These are phyloP conservation scores for Tolypocladium nubicola DNA, from an alignment of 2,329 filamentous ascomycete genomes.

Conservation along the genomic window DNA sequence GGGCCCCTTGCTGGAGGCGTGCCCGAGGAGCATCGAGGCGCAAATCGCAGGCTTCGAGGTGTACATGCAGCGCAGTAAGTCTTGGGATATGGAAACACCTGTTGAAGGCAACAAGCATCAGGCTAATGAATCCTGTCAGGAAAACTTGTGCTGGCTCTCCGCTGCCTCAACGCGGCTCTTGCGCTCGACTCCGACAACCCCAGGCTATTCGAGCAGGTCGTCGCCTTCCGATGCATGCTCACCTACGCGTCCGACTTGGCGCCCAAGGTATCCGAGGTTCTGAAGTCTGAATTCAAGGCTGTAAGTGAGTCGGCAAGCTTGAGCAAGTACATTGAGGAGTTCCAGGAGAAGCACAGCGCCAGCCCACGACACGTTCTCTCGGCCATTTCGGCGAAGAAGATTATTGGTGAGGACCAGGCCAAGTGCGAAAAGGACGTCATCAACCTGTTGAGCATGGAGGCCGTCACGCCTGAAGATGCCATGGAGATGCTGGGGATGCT, in stretches of 20 bases:
- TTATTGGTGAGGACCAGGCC: conserved; percentile 46
- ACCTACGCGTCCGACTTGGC: conserved; percentile 47
- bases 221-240: conserved; percentile 56
- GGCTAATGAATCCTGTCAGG: conserved; percentile 34
- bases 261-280: conserved; percentile 54
- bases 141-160: conserved; percentile 80
- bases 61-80: conserved; percentile 71
- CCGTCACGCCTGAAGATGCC: conserved; percentile 45
- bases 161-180: conserved; percentile 67
- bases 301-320: conserved; percentile 49
- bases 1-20: conserved; percentile 69
- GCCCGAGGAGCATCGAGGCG: conserved; percentile 67
- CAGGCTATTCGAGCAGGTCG: conserved; percentile 63
- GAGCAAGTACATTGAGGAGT: conserved; percentile 55
- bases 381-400: conserved; percentile 46
- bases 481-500: conserved; percentile 32
- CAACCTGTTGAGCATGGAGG: conserved; percentile 42
- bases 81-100: too few relatives aligned
- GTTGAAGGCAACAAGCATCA: neutral
- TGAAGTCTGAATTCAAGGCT: conserved; percentile 57
- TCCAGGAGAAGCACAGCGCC: conserved; percentile 48
- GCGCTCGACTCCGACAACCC: conserved; percentile 59
- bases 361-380: conserved; percentile 54
- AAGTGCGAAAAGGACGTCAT: conserved; percentile 52
- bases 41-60: conserved; percentile 88